These are phyloP conservation scores for Arabis hirsuta DNA, from an alignment of 345 rosid species.

Conservation along the genomic window DNA sequence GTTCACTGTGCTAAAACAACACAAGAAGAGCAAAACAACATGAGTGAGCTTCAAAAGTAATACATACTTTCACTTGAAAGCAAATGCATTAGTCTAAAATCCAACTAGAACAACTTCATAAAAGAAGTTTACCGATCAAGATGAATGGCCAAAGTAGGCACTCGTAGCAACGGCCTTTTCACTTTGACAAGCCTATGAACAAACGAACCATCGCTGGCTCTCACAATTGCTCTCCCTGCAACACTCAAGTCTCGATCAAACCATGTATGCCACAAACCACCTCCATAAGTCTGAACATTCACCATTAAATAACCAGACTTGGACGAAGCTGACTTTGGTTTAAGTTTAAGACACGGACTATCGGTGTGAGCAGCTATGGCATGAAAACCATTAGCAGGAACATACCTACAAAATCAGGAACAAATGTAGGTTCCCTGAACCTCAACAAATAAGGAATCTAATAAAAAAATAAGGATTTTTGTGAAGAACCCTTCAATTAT, in stretches of 20 bases:
- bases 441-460: conserved; percentile 14
- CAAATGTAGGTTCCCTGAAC: conserved; percentile 26
- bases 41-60: conserved; percentile 22
- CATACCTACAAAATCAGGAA: conserved; percentile 63
- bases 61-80: neutral
- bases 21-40: conserved; percentile 39
- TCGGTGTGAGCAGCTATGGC: conserved; percentile 95
- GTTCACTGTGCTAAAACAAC: conserved; percentile 76
- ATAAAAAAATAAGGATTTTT: neutral
- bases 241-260: conserved; percentile 95
- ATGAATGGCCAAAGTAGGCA: conserved; percentile 92
- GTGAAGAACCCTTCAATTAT: conserved; percentile 6
- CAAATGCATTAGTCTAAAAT: conserved; percentile 1
- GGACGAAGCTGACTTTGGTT: conserved; percentile 86
- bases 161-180: conserved; percentile 76
- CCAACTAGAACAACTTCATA: neutral
- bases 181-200: conserved; percentile 85
- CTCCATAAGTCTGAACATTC: conserved; percentile 93
- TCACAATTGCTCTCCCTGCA: conserved; percentile 89
- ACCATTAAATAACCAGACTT: conserved; percentile 88
- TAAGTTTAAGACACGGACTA: conserved; percentile 93
- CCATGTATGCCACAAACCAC: conserved; percentile 99
- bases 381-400: conserved; percentile 80
- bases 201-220: conserved; percentile 67
- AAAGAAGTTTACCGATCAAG: conserved; percentile 63